Percentiles rank a stretch among this genome's conserved stretches.
These are phyloP conservation scores for Canariomyces notabilis DNA, from an alignment of 2,329 filamentous ascomycete genomes.

Conservation along the genomic window DNA sequence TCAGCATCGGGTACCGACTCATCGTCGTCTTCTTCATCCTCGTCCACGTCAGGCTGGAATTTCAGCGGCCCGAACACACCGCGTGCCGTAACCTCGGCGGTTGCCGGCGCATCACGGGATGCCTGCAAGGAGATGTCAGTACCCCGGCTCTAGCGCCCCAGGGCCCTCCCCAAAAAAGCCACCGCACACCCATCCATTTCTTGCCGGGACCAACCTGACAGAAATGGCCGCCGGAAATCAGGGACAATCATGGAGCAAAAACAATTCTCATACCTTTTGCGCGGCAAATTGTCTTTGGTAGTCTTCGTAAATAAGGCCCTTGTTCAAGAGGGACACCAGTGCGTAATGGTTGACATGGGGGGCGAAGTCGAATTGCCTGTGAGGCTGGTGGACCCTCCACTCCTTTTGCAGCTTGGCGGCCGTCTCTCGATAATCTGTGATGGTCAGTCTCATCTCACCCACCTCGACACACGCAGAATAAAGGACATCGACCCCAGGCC, in stretches of 20 bases:
- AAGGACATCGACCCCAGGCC: constrained; percentile 12
- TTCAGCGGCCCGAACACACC: constrained; percentile 56
- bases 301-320: constrained; percentile 57
- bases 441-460: constrained; percentile 24
- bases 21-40: constrained; percentile 34
- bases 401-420: constrained; percentile 64
- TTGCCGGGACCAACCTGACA: constrained; percentile 19
- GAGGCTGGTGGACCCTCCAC: constrained; percentile 59
- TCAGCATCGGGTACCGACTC: constrained; percentile 33
- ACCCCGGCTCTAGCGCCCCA: constrained; percentile 23
- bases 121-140: constrained; percentile 45
- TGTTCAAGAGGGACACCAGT: constrained; percentile 58
- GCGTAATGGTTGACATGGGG: constrained; percentile 61
- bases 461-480: constrained; percentile 1
- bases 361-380: constrained; percentile 59
- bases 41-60: constrained; percentile 36
- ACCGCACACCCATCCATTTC: constrained; percentile 16
- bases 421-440: constrained; percentile 60
- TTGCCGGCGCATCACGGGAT: constrained; percentile 43
- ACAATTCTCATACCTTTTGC: constrained; percentile 44
- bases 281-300: constrained; percentile 49
- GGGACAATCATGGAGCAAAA: constrained; percentile 6
- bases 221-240: constrained; percentile 12
- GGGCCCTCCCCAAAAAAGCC: constrained; percentile 7
- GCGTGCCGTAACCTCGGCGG: constrained; percentile 42